Evolutionary conservation across 2,329 filamentous ascomycete species (phyloP), one percentile per base, ranked within the genome.

Genomic region (Paecilomyces dactylethromorphus): DNA sequence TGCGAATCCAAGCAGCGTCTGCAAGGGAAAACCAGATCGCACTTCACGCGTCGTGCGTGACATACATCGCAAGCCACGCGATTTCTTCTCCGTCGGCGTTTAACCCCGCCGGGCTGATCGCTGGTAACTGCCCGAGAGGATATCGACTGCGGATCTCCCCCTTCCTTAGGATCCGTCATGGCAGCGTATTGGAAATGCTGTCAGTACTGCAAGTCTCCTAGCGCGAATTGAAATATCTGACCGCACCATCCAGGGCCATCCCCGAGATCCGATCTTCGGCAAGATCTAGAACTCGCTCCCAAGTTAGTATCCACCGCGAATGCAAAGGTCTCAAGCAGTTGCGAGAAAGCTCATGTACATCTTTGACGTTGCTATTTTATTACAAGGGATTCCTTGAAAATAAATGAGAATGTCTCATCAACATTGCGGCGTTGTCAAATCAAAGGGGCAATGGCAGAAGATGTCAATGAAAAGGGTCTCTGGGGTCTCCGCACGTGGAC

Each of bases 31-130:
- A 94, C 90, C 56, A 92, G 92, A 74, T 97, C 92, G 73, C 92
- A 97, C 77, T 95, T 96, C 21, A 92, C 96, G 63, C 92, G 84
- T 60, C 96, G 82, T 71, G 96, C 90, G 74, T 97, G 96, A 76
- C 92, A 97, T 73, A 96, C 92, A 75, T 97, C 92, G 77, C 92
- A 97, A 21, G 92, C 92, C 68, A 74, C 71, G 51, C 68, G 68
- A 58, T 74, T 74, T 21, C 72, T 45, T 45, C 39, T 45, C 15
- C 39, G 39, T 18, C 39, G 39, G 39, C 39, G 39, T 45, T 45
- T 45, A n/a, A 45, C 39, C 39, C 39, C 39, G 15, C 39, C 39
- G 39, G 39, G 5, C 15, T 45, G 39, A 18, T 18, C 39, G 39
- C 39, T 45, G 39, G 39, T n/a, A 45, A 45, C 39, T 45, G 6